Evolutionary conservation across 192 early-diverging fungal genomes (phyloP).

Genomic region (Allomyces macrogynus): DNA sequence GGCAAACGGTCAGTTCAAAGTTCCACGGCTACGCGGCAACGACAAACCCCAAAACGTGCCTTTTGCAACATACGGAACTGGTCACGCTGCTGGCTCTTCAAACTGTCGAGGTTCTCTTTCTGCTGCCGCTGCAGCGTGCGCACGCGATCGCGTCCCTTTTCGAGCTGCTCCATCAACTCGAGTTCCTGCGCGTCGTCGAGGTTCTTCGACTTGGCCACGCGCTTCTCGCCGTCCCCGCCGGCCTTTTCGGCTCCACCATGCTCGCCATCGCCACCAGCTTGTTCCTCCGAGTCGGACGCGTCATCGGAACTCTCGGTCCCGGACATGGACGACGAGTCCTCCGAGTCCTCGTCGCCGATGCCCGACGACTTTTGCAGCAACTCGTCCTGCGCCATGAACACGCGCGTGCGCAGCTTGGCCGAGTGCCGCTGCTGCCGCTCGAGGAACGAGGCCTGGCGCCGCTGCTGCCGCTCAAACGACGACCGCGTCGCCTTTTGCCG

Average conservation of each 20-base stretch:
- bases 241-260: conserved; percentile 3
- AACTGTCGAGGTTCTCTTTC: conserved; percentile 5
- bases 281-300: conserved; percentile 3
- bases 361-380: not conserved
- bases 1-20: too few species aligned
- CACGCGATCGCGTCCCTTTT: conserved; percentile 5
- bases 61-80: conserved; percentile 5
- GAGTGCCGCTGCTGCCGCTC: conserved; percentile 9
- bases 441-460: conserved; percentile 10
- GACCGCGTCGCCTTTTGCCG: conserved; percentile 6
- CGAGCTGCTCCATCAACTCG: conserved; percentile 4
- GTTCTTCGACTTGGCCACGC: too few species aligned
- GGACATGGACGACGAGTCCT: conserved; percentile 2
- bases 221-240: conserved; percentile 2
- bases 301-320: not conserved
- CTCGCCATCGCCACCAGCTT: conserved; percentile 4
- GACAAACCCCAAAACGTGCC: too few species aligned
- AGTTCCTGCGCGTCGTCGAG: not conserved
- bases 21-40: too few species aligned
- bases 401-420: conserved; percentile 5
- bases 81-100: conserved; percentile 11
- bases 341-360: not conserved
- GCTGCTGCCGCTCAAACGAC: conserved; percentile 6
- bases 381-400: conserved; percentile 5
- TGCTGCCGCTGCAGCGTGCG: conserved; percentile 4